Evolutionary conservation across 2,329 filamentous ascomycete genomes (phyloP).

Genomic region (Rhexocercosporidium sp.): DNA sequence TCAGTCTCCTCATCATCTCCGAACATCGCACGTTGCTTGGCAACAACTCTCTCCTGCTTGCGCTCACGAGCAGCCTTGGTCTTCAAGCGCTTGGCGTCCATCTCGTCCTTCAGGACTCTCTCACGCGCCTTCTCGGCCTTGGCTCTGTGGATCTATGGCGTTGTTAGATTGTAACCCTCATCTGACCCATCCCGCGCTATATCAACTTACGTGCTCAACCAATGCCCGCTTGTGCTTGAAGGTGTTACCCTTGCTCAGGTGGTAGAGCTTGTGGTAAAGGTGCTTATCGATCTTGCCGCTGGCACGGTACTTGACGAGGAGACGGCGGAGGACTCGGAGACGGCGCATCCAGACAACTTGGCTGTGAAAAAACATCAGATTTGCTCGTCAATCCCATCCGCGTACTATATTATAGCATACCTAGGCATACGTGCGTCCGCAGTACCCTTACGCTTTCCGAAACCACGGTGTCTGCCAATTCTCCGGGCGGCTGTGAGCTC

Average conservation of each 20-base stretch:
- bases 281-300: conserved; percentile 99
- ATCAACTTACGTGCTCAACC: conserved; percentile 94
- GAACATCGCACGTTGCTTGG: conserved; percentile 87
- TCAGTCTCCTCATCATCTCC: conserved; percentile 65
- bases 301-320: conserved; percentile 99
- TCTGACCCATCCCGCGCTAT: not conserved
- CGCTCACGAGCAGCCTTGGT: conserved; percentile 99
- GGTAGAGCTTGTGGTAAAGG: conserved; percentile 99
- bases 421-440: conserved; percentile 98
- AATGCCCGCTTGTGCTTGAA: conserved; percentile 99
- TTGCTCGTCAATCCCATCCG: conserved; percentile 32
- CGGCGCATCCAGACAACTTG: conserved; percentile 99
- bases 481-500: conserved; percentile 93
- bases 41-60: conserved; percentile 87
- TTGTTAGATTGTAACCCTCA: conserved; percentile 32
- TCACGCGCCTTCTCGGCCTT: conserved; percentile 99
- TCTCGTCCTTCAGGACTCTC: conserved; percentile 96
- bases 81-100: conserved; percentile 99
- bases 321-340: conserved; percentile 97
- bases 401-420: conserved; percentile 59
- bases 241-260: conserved; percentile 99
- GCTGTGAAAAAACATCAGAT: conserved; percentile 56
- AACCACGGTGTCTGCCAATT: conserved; percentile 97
- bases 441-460: conserved; percentile 99
- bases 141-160: conserved; percentile 91